phyloP scores from a whole-genome alignment of 352 stramenopile species.

The Globisporangium emineosum region DNA sequence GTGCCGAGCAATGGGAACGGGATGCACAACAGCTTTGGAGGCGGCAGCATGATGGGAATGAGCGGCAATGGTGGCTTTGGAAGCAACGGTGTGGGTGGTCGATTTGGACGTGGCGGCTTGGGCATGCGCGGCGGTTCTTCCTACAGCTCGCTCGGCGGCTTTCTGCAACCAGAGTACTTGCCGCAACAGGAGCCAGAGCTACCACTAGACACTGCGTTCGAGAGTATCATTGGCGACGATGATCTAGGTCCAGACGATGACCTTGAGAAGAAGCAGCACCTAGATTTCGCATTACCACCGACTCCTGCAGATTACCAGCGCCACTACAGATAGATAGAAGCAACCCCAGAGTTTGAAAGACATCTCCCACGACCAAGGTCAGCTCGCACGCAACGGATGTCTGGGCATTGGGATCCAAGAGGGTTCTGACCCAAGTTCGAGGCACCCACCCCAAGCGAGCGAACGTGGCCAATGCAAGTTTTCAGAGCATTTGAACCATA shows the following conservation, averaged over 20 bases:
- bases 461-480: not conserved
- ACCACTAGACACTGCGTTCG: slow-evolving; percentile 42
- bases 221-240: slow-evolving; percentile 27
- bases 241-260: slow-evolving; percentile 18
- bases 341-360: slow-evolving; percentile 1
- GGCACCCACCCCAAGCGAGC: slow-evolving; percentile 1
- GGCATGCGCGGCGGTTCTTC: slow-evolving; percentile 30
- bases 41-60: slow-evolving; percentile 39
- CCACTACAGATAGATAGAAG: slow-evolving; percentile 35
- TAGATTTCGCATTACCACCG: slow-evolving; percentile 21
- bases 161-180: slow-evolving; percentile 57
- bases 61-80: slow-evolving; percentile 23
- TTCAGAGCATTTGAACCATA: not conserved
- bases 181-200: slow-evolving; percentile 41
- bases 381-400: not conserved
- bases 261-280: slow-evolving; percentile 20
- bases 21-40: slow-evolving; percentile 35
- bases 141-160: slow-evolving; percentile 61
- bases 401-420: slow-evolving; percentile 3
- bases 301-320: slow-evolving; percentile 23
- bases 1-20: slow-evolving; percentile 15
- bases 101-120: slow-evolving; percentile 23
- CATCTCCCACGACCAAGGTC: not conserved
- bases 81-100: slow-evolving; percentile 15
- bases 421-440: not conserved